Evolutionary conservation across 805 yeast genomes (phyloP), one percentile per base, ranked within the genome.

Genomic region (Ogataea populi-albae): DNA sequence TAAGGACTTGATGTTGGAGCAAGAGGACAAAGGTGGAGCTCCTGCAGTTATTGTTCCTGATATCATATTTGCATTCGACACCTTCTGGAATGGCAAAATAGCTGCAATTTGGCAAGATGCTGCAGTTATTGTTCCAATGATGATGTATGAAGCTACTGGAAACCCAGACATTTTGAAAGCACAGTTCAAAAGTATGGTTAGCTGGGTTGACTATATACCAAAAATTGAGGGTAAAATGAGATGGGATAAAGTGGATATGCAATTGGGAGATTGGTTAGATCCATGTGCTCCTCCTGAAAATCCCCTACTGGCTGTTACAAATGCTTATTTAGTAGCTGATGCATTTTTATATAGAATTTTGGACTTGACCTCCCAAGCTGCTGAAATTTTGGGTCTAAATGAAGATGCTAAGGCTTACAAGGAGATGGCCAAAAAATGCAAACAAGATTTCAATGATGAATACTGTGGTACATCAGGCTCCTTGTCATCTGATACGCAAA

Each of bases 181-280:
- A 4, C 41, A 45, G 19, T 46, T 32, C 27, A 30, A 38, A 12
- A 43, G 47, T 25, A 43, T 43, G 42, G 25, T 21, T 17, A 25
- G 34, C 3, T 46, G 50, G 50, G 28, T 43, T 33, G 38, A 46
- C 16, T 37, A 30, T 25, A 37, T 46, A 8, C 50, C 50, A 3
- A 46, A 40, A 19, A 29, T 41, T 17, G 32, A 32, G 9, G 50
- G 46, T 4, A 44, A 46, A 23, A 22, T 44, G 10, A 22, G 46
- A 14, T 42, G 46, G 46, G 34, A 21, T 15, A 26, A 40, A 14
- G 26, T 33, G n/a, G 61, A 23, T 3, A 28, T 39, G 12, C 55
- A 50, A 29, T 30, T 68, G 33, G 71, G 62, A 15, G 52, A 50
- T 23, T 50, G 55, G 55, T 35, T 50, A 18, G 57, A 52, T 32